These are phyloP conservation scores for Xylaria intraflava DNA, from an alignment of 495 filamentous ascomycete genomes.

Conservation along the genomic window DNA sequence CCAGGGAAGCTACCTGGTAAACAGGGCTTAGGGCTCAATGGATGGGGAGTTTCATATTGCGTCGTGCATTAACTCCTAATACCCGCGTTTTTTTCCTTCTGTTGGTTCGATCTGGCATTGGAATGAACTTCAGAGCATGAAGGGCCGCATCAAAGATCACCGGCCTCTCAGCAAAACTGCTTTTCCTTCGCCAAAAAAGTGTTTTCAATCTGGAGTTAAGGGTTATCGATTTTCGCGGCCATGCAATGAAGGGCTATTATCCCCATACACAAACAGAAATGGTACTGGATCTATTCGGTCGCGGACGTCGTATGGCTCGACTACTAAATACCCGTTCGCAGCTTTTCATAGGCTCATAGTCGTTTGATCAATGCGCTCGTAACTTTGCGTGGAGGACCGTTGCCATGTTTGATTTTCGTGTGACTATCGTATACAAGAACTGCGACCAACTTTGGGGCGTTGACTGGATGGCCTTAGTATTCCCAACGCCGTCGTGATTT, in stretches of 20 bases:
- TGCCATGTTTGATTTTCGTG: too few species aligned
- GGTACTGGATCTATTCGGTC: conserved; percentile 7
- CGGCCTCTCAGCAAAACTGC: conserved; percentile 3
- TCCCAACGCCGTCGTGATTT: too few species aligned
- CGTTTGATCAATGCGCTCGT: conserved; percentile 6
- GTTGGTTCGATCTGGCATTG: conserved; percentile 7
- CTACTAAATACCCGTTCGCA: background rate
- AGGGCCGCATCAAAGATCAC: background rate
- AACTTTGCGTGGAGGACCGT: background rate
- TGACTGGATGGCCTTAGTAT: too few species aligned
- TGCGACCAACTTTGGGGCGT: too few species aligned
- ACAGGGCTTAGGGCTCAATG: background rate
- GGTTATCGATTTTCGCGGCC: conserved; percentile 5
- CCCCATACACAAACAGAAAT: conserved; percentile 3
- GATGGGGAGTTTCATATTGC: background rate
- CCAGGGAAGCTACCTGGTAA: background rate
- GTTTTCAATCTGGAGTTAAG: conserved; percentile 12
- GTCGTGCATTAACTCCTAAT: conserved; percentile 8
- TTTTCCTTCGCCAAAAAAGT: conserved; percentile 6
- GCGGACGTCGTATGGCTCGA: conserved; percentile 2
- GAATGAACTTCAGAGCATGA: conserved; percentile 4
- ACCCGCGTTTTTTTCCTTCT: conserved; percentile 2
- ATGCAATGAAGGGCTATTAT: background rate
- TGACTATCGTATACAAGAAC: too few species aligned
- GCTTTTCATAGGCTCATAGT: conserved; percentile 6